Conservation (phyloP, 139 green algal species). For the Ettlia oleoabundans region DNA sequence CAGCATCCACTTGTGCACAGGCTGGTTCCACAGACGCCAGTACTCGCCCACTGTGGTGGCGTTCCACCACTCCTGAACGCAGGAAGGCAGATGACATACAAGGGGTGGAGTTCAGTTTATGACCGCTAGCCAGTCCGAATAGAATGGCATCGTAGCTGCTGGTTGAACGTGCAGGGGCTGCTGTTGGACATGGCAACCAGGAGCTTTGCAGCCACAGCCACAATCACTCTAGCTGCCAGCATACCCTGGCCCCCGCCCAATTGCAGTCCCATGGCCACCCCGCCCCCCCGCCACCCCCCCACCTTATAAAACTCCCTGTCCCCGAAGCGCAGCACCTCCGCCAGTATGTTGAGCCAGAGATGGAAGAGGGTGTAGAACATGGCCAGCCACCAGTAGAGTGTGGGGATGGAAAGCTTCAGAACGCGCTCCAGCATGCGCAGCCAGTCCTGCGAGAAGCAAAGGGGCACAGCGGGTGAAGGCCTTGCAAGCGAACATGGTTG, state of each 20-base stretch:
- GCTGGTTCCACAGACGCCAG: slow-evolving; percentile 95
- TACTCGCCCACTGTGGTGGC: slow-evolving; percentile 89
- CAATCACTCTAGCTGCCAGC: too few relatives aligned
- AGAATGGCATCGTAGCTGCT: too few relatives aligned
- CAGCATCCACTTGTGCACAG: slow-evolving; percentile 94
- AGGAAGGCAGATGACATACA: neutral
- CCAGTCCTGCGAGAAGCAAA: slow-evolving; percentile 43
- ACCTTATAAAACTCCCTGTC: slow-evolving; percentile 96
- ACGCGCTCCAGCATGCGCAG: slow-evolving; percentile 82
- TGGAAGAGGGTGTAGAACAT: slow-evolving; percentile 92
- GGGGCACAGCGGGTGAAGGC: neutral
- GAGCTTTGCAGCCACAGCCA: too few relatives aligned
- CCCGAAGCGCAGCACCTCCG: slow-evolving; percentile 87
- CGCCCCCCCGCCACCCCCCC: too few relatives aligned
- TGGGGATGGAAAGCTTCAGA: slow-evolving; percentile 91
- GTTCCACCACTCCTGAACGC: slow-evolving; percentile 91
- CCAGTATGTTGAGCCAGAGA: slow-evolving; percentile 91
- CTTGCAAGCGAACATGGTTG: too few relatives aligned
- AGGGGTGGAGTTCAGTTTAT: neutral
- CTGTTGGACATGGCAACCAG: too few relatives aligned
- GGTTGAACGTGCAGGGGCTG: neutral
- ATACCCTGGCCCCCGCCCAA: too few relatives aligned
- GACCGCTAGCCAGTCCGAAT: neutral
- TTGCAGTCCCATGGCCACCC: too few relatives aligned
- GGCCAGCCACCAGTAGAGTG: slow-evolving; percentile 91